These are phyloP conservation scores for Melaleuca quinquenervia DNA, from an alignment of 345 rosid genomes.

Conservation along the genomic window DNA sequence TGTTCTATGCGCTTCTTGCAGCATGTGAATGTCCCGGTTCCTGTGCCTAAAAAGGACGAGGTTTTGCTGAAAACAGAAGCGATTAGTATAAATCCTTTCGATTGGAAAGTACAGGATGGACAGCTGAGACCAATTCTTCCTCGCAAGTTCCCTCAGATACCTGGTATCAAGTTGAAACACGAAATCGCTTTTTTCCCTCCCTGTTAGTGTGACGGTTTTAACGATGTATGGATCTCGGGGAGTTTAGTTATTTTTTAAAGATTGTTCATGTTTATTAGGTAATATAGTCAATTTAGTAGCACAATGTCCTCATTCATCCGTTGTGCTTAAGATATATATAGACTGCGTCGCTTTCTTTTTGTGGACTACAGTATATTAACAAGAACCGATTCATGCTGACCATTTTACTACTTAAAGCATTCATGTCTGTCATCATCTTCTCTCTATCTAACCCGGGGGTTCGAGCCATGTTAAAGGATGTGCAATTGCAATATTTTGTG, in stretches of 20 bases:
- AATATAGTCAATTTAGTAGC: not conserved
- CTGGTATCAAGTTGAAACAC: constrained; percentile 22
- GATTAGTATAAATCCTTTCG: constrained; percentile 46
- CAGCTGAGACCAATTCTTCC: constrained; percentile 41
- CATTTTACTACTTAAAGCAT: not conserved
- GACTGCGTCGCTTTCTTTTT: not conserved
- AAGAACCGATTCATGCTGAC: not conserved
- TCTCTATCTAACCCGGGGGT: not conserved
- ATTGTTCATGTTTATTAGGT: not conserved
- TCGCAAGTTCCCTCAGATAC: constrained; percentile 61
- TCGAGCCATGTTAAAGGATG: not conserved
- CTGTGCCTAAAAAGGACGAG: constrained; percentile 41
- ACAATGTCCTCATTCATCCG: not conserved
- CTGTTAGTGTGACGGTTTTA: not conserved
- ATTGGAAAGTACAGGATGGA: constrained; percentile 71
- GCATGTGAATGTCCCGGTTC: constrained; percentile 56
- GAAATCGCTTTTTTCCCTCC: not conserved
- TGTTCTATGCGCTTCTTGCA: constrained; percentile 9
- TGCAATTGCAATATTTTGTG: not conserved
- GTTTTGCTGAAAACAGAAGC: constrained; percentile 56
- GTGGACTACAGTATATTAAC: not conserved
- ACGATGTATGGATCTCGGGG: not conserved
- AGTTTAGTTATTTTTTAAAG: not conserved
- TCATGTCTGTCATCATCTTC: not conserved
- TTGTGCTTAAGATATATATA: not conserved